Evolutionary conservation across 352 stramenopile species (phyloP), one percentile per base, ranked within the genome.

Genomic region (Stramenopiles sp.): DNA sequence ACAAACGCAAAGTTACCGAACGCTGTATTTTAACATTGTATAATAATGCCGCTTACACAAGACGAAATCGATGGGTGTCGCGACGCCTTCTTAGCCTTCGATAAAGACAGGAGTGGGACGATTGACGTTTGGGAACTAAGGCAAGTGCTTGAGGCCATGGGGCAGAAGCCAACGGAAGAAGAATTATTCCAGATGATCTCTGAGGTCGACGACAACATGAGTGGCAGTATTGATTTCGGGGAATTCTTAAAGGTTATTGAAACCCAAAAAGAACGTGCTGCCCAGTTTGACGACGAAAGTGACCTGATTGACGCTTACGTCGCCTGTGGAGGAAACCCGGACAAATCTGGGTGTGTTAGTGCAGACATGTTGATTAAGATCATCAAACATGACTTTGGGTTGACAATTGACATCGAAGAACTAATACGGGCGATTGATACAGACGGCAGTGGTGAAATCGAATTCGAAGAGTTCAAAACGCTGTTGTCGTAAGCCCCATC

Each of bases 171-270:
- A 0, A 98, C 90, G 0, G 93, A 98, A 77, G 92, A 98, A 74
- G 93, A 98, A 82, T 82, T 98, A 4, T 98, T 98, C 80, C 90
- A 97, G 79, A 94, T 97, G 89, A 96, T 96, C 78, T 90, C 84
- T 18, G 91, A 97, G 71, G 93, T 98, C 3, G 86, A 92, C 78
- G 84, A 91, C 31, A 90, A 92, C 74, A 36, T 18, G 30, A 73
- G n/a, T 31, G 74, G 78, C 4, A 43, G 68, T 4, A 98, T 98
- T 76, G 93, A 98, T 78, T 98, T 98, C 78, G 83, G 88, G 68
- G 92, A 98, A 81, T 98, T 98, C 79, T 82, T 98, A 35, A 86
- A 96, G 73, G 91, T 98, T 37, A 97, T 98, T 71, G 92, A 97
- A 78, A 90, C 88, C 43, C 93, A 98, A 82, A 98, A 98, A 82